Evolutionary conservation across 163 green algal genomes (phyloP).

Genomic region (Smithsoniella earleae): DNA sequence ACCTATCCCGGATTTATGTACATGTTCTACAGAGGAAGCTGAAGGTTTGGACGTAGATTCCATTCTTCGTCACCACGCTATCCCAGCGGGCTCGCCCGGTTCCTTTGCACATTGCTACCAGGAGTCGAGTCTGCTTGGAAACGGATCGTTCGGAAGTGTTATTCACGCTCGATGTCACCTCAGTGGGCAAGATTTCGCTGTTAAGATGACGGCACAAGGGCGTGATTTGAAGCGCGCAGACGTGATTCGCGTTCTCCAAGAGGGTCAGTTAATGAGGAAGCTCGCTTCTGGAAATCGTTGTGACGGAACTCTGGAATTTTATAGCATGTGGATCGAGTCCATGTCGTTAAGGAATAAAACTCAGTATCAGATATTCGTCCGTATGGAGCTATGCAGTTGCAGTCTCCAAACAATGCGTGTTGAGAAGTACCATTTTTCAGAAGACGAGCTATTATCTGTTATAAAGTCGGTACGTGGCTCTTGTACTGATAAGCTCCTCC

Average conservation of each 20-base stretch:
- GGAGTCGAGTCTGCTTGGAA: background rate
- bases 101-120: conserved; percentile 3
- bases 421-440: background rate
- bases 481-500: background rate
- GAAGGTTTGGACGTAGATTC: background rate
- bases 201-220: background rate
- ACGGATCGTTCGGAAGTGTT: conserved; percentile 1
- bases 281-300: background rate
- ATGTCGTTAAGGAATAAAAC: background rate
- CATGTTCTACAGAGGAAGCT: background rate
- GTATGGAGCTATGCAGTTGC: conserved; percentile 4
- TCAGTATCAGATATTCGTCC: background rate
- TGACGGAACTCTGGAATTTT: background rate
- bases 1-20: background rate
- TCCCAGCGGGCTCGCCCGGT: background rate
- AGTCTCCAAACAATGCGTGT: background rate
- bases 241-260: background rate
- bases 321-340: background rate
- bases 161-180: background rate
- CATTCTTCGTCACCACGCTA: conserved; percentile 1
- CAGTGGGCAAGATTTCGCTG: background rate
- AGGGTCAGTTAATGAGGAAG: background rate
- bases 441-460: background rate
- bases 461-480: background rate
- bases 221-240: background rate